Base-by-base conservation (phyloP, 495 filamentous ascomycete species). In the Cudoniella acicularis region DNA sequence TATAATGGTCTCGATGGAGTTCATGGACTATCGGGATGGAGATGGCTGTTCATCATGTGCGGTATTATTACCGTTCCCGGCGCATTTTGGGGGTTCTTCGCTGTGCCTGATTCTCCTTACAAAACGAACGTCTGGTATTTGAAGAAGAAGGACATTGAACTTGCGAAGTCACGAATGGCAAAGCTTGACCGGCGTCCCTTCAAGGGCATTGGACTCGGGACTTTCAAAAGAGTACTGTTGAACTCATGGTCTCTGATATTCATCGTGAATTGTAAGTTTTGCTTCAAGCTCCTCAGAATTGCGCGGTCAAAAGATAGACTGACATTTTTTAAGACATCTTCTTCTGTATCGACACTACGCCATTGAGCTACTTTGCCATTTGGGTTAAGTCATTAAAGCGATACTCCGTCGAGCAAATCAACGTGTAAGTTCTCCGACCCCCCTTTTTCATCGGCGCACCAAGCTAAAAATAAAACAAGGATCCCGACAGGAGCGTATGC, bases 21-120 rank as follows among this genome's bases (percentile, higher is more conserved):
- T 3, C 65, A 69, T 40, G 83, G 83, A 8, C 77, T 76, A 25
- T 70, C 70, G 18, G 77, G 74, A 2, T 81, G 78, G 78, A 71
- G 75, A 62, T 70, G 73, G 74, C 57, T 77, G 0, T 77, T 74
- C 49, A 72, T 76, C 22, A 68, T 75, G 41, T 60, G 69, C 55
- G 68, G 77, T 8, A 70, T 79, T 45, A 77, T 82, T 56, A 79
- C 76, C 0, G 68, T 80, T 13, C 78, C 79, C 16, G 64, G 79
- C 9, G 79, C 75, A 0, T 2, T 81, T 1, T 51, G 73, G 24
- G 75, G 77, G 0, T 78, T 75, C 41, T 8, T 58, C 0, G 68
- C 79, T 21, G 78, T 77, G 56, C 79, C 79, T 1, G 77, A 77
- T 9, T 72, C 79, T 13, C 78, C 79, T 1, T 75, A 78, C 36